A percentile compares a stretch with the other conserved stretches of the same genome.
Conservation (phyloP, 139 green algal genomes). For the Gonium pectorale region DNA sequence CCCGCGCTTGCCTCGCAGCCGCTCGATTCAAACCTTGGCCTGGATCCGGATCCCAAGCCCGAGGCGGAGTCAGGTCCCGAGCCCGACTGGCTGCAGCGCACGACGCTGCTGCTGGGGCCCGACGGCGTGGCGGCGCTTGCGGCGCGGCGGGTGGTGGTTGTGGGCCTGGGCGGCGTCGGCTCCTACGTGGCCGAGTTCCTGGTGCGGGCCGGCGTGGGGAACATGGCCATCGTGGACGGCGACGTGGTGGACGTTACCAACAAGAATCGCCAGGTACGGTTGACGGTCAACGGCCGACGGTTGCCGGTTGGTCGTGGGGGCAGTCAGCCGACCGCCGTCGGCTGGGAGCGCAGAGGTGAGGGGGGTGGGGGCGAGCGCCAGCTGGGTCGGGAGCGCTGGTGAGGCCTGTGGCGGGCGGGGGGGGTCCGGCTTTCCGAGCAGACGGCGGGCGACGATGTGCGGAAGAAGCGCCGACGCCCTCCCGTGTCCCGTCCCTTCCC, state of each 20-base stretch:
- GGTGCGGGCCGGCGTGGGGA: constrained; percentile 56
- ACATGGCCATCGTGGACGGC: constrained; percentile 57
- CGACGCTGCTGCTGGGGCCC: constrained; percentile 55
- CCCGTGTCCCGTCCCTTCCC: background rate
- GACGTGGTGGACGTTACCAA: constrained; percentile 71
- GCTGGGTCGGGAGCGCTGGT: too few relatives aligned
- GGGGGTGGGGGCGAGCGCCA: too few relatives aligned
- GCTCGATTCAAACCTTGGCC: too few relatives aligned
- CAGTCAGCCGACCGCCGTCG: too few relatives aligned
- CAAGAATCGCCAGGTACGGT: constrained; percentile 59
- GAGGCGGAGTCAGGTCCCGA: too few relatives aligned
- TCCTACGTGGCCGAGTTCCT: constrained; percentile 68
- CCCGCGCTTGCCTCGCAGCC: too few relatives aligned
- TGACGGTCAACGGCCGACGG: too few relatives aligned
- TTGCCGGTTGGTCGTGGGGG: background rate
- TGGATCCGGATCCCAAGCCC: too few relatives aligned
- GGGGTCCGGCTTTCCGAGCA: too few relatives aligned
- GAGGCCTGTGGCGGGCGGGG: too few relatives aligned
- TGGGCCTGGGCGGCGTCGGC: constrained; percentile 74
- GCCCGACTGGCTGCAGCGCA: constrained; percentile 57
- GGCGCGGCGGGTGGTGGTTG: constrained; percentile 58
- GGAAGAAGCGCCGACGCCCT: background rate
- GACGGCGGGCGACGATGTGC: too few relatives aligned
- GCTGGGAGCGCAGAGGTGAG: too few relatives aligned
- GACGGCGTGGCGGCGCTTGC: constrained; percentile 45